Evolutionary conservation across 371 early-diverging fungal genomes (phyloP).

Genomic region (Saksenaea oblongispora): DNA sequence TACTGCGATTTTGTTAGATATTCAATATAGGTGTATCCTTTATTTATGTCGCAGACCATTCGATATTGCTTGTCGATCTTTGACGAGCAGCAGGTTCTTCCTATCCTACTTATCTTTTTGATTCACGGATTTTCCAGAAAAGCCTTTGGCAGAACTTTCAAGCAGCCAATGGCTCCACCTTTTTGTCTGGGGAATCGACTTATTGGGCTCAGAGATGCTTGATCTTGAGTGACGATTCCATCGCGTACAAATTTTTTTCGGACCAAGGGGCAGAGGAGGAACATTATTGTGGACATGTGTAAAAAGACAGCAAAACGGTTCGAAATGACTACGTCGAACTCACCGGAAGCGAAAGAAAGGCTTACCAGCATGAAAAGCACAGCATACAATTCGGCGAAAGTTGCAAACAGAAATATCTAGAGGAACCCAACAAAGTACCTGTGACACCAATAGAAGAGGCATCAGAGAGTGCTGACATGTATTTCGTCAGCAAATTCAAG

Average conservation of each 20-base stretch:
- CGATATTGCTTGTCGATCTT: conserved; percentile 1
- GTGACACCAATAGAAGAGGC: no score
- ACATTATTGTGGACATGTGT: not conserved
- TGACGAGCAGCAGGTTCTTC: not conserved
- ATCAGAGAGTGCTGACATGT: no score
- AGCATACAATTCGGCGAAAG: not conserved
- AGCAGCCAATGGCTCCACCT: not conserved
- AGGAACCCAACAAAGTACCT: no score
- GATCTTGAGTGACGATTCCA: not conserved
- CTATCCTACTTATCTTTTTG: not conserved
- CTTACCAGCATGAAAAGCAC: not conserved
- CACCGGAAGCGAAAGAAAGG: not conserved
- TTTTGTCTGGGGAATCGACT: not conserved
- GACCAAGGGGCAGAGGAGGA: not conserved
- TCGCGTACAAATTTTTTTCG: not conserved
- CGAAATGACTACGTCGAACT: not conserved
- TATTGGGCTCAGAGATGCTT: not conserved
- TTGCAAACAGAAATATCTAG: not conserved
- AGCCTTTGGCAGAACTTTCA: not conserved
- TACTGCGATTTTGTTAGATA: not conserved
- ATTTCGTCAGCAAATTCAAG: no score
- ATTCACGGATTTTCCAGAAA: not conserved
- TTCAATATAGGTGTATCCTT: not conserved
- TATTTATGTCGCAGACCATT: not conserved
- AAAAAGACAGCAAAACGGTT: not conserved